Conservation (phyloP, 2,329 filamentous ascomycete genomes). For the Lachnellula hyalina region DNA sequence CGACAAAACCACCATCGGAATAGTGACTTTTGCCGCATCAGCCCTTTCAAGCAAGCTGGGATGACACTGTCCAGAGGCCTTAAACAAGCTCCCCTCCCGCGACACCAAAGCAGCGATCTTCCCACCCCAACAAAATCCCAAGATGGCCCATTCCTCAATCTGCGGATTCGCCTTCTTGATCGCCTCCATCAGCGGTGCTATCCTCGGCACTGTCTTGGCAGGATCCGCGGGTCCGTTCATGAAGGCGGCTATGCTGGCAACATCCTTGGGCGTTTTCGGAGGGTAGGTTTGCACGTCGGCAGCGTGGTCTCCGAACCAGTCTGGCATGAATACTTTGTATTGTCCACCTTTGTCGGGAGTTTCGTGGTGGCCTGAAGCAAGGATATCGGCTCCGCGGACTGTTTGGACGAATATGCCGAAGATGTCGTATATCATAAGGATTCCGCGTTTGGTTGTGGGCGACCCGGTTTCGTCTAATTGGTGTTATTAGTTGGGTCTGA, state of each 20-base stretch:
- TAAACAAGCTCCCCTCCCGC: slow-evolving; percentile 50
- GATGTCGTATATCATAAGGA: slow-evolving; percentile 59
- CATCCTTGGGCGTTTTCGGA: slow-evolving; percentile 14
- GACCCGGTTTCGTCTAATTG: slow-evolving; percentile 42
- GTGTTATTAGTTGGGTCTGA: slow-evolving; percentile 39
- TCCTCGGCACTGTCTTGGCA: slow-evolving; percentile 7
- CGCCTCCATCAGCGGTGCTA: slow-evolving; percentile 6
- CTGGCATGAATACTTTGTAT: slow-evolving; percentile 83
- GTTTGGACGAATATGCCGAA: slow-evolving; percentile 66
- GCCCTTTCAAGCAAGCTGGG: slow-evolving; percentile 57
- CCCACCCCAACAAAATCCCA: slow-evolving; percentile 62
- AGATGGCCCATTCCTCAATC: slow-evolving; percentile 22
- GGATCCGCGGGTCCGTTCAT: slow-evolving; percentile 13
- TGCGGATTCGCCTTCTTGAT: slow-evolving; percentile 6
- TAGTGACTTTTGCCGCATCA: slow-evolving; percentile 53
- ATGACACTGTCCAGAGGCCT: slow-evolving; percentile 45
- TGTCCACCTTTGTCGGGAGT: slow-evolving; percentile 40
- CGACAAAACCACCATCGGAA: slow-evolving; percentile 57
- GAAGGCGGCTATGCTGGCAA: slow-evolving; percentile 21
- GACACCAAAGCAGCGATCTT: slow-evolving; percentile 57
- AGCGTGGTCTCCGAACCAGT: slow-evolving; percentile 69
- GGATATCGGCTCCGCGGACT: slow-evolving; percentile 61
- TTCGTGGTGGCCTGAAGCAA: slow-evolving; percentile 41
- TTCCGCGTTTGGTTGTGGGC: slow-evolving; percentile 45
- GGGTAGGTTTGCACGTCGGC: slow-evolving; percentile 14